Base-by-base conservation (phyloP, 1,284 basidiomycete species). In the Microbotryomycetes sp. region DNA sequence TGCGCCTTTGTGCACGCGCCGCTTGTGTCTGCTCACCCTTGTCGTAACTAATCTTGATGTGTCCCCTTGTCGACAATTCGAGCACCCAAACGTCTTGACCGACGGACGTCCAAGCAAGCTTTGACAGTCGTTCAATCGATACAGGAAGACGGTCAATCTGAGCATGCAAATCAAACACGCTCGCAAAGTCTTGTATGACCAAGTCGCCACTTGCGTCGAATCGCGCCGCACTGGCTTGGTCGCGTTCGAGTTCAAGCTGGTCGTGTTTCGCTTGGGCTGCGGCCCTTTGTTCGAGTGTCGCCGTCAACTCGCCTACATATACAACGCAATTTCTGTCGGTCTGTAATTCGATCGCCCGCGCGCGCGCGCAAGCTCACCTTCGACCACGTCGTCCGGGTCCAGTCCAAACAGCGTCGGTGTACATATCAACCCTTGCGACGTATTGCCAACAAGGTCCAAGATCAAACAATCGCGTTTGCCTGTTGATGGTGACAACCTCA, bases 371-470 rank as follows among this genome's bases (percentile, higher is more conserved):
- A n/a, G 31, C 74, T 67, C 64, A 85, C 86, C 82, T 52, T 87
- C 83, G 16, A 86, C 80, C 5, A 85, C 71, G 54, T 85, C 83
- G 5, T 79, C 76, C n/a, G 89, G 85, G 70, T 89, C 84, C 2
- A 97, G 77, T 0, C 94, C 93, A 69, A 92, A 89, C 7, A 97
- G 76, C 2, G 88, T 90, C 0, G 93, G 94, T 1, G 83, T 82
- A 18, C 87, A 89, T 18, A 91, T 77, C 28, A 96, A 79, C 4
- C 89, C 90, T 23, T 85, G 81, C 28, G 78, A 78, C 27, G 83
- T 79, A 56, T 83, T 89, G 67, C 93, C 92, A 5, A 94, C 90
- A 63, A 97, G 86, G 73, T 98, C 93, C 62, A 98, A 86, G 52
- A 97, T 84, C 24, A 84, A 83, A 73, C 94, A 97, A 72, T 97